A percentile compares a stretch with the other conserved stretches of the same genome.
These are phyloP conservation scores for Silene conica DNA, from an alignment of 148 eudicot genomes.

Conservation along the genomic window DNA sequence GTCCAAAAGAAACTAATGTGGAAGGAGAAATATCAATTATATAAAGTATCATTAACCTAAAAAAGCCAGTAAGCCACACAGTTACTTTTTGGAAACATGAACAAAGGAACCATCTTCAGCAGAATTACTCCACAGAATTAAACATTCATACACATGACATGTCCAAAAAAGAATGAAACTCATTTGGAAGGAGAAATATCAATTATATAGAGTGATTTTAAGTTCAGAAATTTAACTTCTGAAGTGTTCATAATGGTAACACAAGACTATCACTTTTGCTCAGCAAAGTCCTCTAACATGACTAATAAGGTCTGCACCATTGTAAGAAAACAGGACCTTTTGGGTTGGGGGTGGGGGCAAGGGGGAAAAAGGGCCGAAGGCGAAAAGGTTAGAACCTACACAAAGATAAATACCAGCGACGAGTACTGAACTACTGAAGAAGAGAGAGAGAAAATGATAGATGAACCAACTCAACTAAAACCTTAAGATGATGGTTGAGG, in stretches of 20 bases:
- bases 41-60: slow-evolving; percentile 14
- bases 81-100: not conserved
- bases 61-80: not conserved
- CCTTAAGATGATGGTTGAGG: no score
- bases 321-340: not conserved
- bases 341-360: no score
- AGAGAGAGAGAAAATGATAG: not conserved
- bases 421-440: not conserved
- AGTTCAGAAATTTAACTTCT: not conserved
- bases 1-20: not conserved
- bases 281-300: not conserved
- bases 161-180: not conserved
- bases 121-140: not conserved
- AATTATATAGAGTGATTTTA: not conserved
- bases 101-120: not conserved
- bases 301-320: not conserved
- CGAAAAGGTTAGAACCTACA: not conserved
- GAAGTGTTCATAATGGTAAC: not conserved
- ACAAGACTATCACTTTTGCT: not conserved
- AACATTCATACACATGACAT: not conserved
- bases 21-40: not conserved
- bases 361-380: no score
- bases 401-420: not conserved
- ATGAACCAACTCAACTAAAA: no score
- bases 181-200: not conserved